phyloP scores from a whole-genome alignment of 2,329 filamentous ascomycete genomes.

The Rutstroemia sp. region DNA sequence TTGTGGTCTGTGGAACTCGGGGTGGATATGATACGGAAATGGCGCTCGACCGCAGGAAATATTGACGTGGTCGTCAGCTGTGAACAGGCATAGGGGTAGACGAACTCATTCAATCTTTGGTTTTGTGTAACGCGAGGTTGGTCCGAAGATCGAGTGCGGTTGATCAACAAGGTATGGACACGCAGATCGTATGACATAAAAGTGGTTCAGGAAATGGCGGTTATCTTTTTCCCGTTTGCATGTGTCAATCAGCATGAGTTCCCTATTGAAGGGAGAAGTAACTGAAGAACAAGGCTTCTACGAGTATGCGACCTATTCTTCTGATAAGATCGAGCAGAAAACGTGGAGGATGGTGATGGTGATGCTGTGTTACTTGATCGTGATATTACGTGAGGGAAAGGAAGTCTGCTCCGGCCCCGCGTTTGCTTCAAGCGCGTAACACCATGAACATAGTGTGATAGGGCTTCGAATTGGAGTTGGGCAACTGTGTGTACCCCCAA shows the following conservation, averaged over 20 bases:
- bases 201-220: background rate
- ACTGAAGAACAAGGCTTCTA: too few species aligned
- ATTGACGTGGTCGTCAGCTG: background rate
- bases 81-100: background rate
- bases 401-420: background rate
- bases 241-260: too few species aligned
- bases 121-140: conserved; percentile 1
- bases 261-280: background rate
- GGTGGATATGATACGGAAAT: background rate
- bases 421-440: background rate
- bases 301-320: background rate
- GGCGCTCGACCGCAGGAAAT: background rate
- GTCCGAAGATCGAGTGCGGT: background rate
- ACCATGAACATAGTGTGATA: background rate
- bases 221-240: background rate
- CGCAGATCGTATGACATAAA: background rate
- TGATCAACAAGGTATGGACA: too few species aligned
- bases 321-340: conserved; percentile 4
- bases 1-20: background rate
- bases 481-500: background rate
- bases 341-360: background rate
- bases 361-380: background rate
- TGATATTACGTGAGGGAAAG: background rate
- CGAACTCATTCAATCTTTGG: background rate
- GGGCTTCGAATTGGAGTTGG: background rate